Evolutionary conservation across 1,284 basidiomycete genomes (phyloP), one percentile per base, ranked within the genome.

Genomic region (Entoloma clypeatum): DNA sequence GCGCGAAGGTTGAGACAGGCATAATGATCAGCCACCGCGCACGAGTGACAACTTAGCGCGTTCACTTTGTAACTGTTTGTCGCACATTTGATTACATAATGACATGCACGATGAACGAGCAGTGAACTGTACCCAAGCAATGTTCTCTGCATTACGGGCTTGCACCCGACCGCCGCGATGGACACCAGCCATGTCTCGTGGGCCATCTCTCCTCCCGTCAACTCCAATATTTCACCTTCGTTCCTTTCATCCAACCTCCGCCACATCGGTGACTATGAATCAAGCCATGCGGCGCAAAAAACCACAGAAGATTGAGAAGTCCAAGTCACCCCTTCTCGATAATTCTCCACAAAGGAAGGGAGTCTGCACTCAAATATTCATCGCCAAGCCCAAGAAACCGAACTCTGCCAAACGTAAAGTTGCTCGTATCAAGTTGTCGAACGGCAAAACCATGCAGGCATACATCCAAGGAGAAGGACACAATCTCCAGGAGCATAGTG

Each of bases 341-440:
- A 71, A 64, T 22, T 85, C 78, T 59, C 87, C 85, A 8, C 92
- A 96, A 67, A 81, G 81, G 55, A 96, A 95, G 62, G 93, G 89
- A 25, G 92, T 97, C 44, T 88, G 90, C 60, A 79, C 83, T 21
- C 80, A 84, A 52, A 80, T 97, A 17, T 86, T 87, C 63, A 88
- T 82, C 32, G 78, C 75, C 54, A 92, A 88, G 59, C 96, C 96
- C 17, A 97, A 94, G 73, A 99, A 99, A 63, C 96, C 96, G 51
- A 99, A 99, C 68, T 99, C 95, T 29, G 94, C 94, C 31, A 92
- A 97, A 59, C 89, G 96, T 49, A 99, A 98, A 69, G 91, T 98
- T 45, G 93, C 93, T 29, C 79, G 91, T 59, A 86, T 99, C 53
- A 95, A 95, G 70, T 73, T 99, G 36, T 79, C 85, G 23, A 95